Evolutionary conservation across 2,329 filamentous ascomycete genomes (phyloP).

Genomic region (Huntiella bhutanensis): DNA sequence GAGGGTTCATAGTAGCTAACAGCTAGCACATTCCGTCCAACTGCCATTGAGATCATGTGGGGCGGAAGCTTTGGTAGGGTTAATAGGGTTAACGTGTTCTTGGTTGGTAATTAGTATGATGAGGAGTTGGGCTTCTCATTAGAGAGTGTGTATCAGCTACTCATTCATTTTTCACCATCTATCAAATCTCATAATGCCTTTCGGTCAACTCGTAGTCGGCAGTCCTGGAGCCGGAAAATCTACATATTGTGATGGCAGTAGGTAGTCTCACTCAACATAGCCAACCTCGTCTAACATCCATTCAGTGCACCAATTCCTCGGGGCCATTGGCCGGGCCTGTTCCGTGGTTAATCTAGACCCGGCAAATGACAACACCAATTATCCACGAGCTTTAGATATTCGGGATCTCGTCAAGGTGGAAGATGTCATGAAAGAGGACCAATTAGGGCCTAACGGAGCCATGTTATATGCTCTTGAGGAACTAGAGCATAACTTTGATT

Average conservation of each 20-base stretch:
- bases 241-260: slow-evolving; percentile 91
- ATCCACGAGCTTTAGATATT: slow-evolving; percentile 79
- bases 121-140: too few species aligned
- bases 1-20: too few species aligned
- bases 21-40: too few species aligned
- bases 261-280: slow-evolving; percentile 16
- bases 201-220: slow-evolving; percentile 70
- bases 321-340: slow-evolving; percentile 84
- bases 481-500: slow-evolving; percentile 82
- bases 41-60: too few species aligned
- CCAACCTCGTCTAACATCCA: neutral
- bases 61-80: too few species aligned
- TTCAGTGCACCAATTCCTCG: slow-evolving; percentile 86
- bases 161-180: too few species aligned
- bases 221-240: slow-evolving; percentile 91
- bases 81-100: too few species aligned
- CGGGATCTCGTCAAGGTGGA: slow-evolving; percentile 76
- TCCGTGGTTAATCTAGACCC: slow-evolving; percentile 93
- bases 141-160: too few species aligned
- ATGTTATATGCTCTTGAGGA: slow-evolving; percentile 89
- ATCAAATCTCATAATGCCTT: slow-evolving; percentile 28
- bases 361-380: slow-evolving; percentile 82
- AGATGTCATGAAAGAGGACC: slow-evolving; percentile 83
- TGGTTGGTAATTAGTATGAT: too few species aligned
- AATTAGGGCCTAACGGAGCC: slow-evolving; percentile 79